Base-by-base conservation (phyloP, 192 early-diverging fungal genomes). In the Podila epigama region DNA sequence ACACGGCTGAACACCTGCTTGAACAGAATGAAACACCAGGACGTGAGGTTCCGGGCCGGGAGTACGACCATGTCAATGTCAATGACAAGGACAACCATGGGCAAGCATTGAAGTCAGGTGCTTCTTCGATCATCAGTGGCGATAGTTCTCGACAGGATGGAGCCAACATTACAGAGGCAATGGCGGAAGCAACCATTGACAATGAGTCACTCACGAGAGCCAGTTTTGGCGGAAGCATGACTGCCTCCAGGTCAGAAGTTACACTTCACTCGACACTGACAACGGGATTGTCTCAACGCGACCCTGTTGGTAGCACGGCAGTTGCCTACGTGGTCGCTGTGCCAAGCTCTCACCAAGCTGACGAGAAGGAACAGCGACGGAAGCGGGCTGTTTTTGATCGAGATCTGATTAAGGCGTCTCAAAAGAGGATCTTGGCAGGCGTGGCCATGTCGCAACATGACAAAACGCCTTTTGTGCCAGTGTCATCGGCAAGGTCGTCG, bases 251-350 rank as follows among this genome's bases (percentile, higher is more conserved):
- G 16, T 33, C 51, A 22, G 9, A 41, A 3, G 8, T 33, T 3
- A 42, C 54, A 5, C 10, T 42, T 1, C 37, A 44, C 15, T 35
- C 57, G 6, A 61, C 59, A 28, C 65, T 54, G 0, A 40, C 65
- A 18, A 60, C 72, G 4, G 40, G 58, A 34, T 27, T 75, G 10
- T 57, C 72, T 7, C 73, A 77, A 16, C 32, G 56, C 6, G 60
- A 50, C 2, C 60, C 66, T 0, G 66, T 58, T 31, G 60, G 65
- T 20, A 77, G 73, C 20, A 68, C 73, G 1, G 66, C 73, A 3
- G 61, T 77, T 3, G 56, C 73, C 11, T 77, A 77, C 48, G 61
- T 77, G 12, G 73, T 77, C 0, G 73, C 73, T 2, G 61, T 66
- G n/a, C 73, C 73, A 8, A 64, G 58, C 34, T 28, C 52, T 1